Evolutionary conservation across 2,329 filamentous ascomycete genomes (phyloP).

Genomic region (Phialocephala subalpina): DNA sequence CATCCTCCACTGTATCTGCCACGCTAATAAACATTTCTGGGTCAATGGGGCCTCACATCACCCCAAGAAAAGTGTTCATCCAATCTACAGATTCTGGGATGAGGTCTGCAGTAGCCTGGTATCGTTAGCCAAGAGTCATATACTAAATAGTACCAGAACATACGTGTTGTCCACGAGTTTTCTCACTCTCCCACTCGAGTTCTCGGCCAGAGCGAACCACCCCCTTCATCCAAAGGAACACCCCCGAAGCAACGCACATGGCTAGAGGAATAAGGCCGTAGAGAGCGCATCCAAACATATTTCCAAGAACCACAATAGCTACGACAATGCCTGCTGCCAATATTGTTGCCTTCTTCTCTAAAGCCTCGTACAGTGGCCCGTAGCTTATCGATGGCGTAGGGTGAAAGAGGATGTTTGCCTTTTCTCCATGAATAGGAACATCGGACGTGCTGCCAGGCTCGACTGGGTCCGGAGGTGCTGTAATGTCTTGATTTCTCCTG

Average conservation of each 20-base stretch:
- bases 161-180: slow-evolving; percentile 82
- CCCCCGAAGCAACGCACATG: slow-evolving; percentile 75
- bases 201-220: slow-evolving; percentile 83
- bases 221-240: slow-evolving; percentile 92
- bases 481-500: slow-evolving; percentile 85
- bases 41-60: slow-evolving; percentile 92
- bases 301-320: slow-evolving; percentile 79
- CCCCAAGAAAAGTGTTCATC: slow-evolving; percentile 88
- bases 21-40: slow-evolving; percentile 92
- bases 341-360: slow-evolving; percentile 78
- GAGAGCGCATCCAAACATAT: slow-evolving; percentile 79
- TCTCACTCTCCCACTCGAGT: slow-evolving; percentile 88
- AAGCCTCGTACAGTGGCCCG: slow-evolving; percentile 81
- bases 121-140: slow-evolving; percentile 13
- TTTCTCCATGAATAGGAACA: slow-evolving; percentile 94
- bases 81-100: slow-evolving; percentile 94
- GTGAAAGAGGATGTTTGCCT: slow-evolving; percentile 95
- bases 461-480: slow-evolving; percentile 88
- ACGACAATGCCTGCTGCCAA: slow-evolving; percentile 76
- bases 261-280: slow-evolving; percentile 79
- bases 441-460: slow-evolving; percentile 85
- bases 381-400: slow-evolving; percentile 91
- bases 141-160: slow-evolving; percentile 47
- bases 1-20: slow-evolving; percentile 92
- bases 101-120: slow-evolving; percentile 79